Percentiles rank a stretch among this genome's conserved stretches.
Evolutionary conservation across 1,139 yeast genomes (phyloP).

Genomic region (Saccharomyces hybrid): DNA sequence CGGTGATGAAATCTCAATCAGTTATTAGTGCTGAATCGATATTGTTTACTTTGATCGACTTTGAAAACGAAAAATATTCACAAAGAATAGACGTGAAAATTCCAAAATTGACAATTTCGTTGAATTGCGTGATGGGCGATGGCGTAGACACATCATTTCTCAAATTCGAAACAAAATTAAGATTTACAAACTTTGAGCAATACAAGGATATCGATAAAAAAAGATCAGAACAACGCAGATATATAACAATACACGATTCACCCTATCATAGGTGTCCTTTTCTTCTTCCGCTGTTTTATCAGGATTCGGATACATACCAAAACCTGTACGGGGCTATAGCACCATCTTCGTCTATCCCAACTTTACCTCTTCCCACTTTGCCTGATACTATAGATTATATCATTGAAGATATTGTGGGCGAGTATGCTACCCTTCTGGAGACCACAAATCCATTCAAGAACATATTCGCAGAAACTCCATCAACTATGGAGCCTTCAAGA

Average conservation of each 20-base stretch:
- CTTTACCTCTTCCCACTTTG: constrained; percentile 55
- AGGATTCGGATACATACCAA: constrained; percentile 38
- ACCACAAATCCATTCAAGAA: not conserved
- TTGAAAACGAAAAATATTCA: constrained; percentile 61
- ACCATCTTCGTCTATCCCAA: constrained; percentile 60
- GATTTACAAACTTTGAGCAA: constrained; percentile 52
- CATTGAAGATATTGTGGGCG: constrained; percentile 32
- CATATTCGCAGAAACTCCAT: constrained; percentile 1
- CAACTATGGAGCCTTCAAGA: not conserved
- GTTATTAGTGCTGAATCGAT: constrained; percentile 35
- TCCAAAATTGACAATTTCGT: constrained; percentile 34
- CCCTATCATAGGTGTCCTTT: constrained; percentile 78
- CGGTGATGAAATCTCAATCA: constrained; percentile 24
- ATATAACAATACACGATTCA: constrained; percentile 64
- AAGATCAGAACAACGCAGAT: constrained; percentile 51
- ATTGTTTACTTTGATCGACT: constrained; percentile 51
- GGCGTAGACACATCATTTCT: constrained; percentile 16
- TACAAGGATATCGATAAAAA: constrained; percentile 43
- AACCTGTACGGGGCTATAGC: constrained; percentile 45
- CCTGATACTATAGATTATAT: constrained; percentile 36
- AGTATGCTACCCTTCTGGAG: constrained; percentile 7
- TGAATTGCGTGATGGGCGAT: constrained; percentile 23
- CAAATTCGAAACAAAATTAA: constrained; percentile 47
- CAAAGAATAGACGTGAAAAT: constrained; percentile 44
- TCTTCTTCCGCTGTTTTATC: constrained; percentile 44